Percentiles rank a stretch among this genome's conserved stretches.
Evolutionary conservation across 2,329 filamentous ascomycete genomes (phyloP).

Genomic region (Colletotrichum limetticola): DNA sequence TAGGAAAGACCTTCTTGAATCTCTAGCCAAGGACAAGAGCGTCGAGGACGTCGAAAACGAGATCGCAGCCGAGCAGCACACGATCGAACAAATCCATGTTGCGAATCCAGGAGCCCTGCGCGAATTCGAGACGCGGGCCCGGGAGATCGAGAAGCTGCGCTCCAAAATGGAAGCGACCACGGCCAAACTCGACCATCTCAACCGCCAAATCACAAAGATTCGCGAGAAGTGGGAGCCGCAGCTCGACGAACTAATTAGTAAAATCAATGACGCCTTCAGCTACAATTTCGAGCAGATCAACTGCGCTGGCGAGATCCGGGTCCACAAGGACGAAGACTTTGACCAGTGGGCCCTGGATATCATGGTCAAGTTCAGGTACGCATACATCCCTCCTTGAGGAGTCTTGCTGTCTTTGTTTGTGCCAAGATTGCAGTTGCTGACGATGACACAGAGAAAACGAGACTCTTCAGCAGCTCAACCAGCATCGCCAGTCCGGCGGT

Average conservation of each 20-base stretch:
- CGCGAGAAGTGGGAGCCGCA: conserved; percentile 83
- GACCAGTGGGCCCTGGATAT: conserved; percentile 95
- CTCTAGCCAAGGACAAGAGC: conserved; percentile 60
- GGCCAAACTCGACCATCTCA: conserved; percentile 64
- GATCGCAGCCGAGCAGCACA: conserved; percentile 78
- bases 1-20: conserved; percentile 52
- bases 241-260: conserved; percentile 79
- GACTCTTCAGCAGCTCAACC: conserved; percentile 83
- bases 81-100: conserved; percentile 82
- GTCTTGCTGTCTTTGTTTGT: not conserved
- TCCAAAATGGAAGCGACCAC: conserved; percentile 65
- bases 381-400: conserved; percentile 19
- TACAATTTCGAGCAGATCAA: conserved; percentile 95
- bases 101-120: conserved; percentile 80
- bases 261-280: conserved; percentile 90
- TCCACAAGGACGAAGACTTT: conserved; percentile 94
- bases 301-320: conserved; percentile 88
- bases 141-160: conserved; percentile 74
- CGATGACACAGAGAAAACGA: conserved; percentile 74
- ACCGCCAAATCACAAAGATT: conserved; percentile 70
- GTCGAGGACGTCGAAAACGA: conserved; percentile 76
- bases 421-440: not conserved
- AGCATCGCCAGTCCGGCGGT: conserved; percentile 94
- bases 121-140: conserved; percentile 79
- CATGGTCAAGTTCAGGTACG: conserved; percentile 91